A percentile compares a stretch with the other conserved stretches of the same genome.
Evolutionary conservation across 2,329 filamentous ascomycete species (phyloP).

Genomic region (Talaromyces sp.): DNA sequence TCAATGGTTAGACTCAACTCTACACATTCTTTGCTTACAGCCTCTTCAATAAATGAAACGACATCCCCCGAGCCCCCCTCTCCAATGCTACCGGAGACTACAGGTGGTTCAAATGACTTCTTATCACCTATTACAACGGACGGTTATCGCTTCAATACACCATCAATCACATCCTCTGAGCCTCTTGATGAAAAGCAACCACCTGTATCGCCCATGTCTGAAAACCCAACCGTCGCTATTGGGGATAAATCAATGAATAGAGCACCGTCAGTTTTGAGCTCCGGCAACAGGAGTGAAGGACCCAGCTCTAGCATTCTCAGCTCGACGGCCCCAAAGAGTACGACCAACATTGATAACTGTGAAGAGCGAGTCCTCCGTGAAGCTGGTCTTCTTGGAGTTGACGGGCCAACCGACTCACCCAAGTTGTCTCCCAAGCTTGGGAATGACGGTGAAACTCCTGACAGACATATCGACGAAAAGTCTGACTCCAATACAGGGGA

Average conservation of each 20-base stretch:
- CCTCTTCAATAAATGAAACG: conserved; percentile 22
- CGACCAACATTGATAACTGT: conserved; percentile 53
- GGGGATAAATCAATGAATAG: conserved; percentile 27
- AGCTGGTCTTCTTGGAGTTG: conserved; percentile 56
- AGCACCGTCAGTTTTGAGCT: conserved; percentile 36
- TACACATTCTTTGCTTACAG: conserved; percentile 22
- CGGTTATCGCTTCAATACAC: conserved; percentile 28
- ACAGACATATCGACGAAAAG: conserved; percentile 37
- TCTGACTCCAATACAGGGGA: conserved; percentile 40
- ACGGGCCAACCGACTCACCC: conserved; percentile 39
- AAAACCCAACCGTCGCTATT: conserved; percentile 19
- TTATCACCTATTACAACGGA: conserved; percentile 24
- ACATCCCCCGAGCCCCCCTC: conserved; percentile 14
- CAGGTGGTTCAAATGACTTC: conserved; percentile 19
- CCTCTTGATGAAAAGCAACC: conserved; percentile 25
- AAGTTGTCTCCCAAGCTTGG: conserved; percentile 34
- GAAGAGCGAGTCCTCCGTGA: conserved; percentile 65
- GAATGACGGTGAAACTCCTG: conserved; percentile 38
- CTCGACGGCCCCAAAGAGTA: conserved; percentile 33
- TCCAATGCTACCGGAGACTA: conserved; percentile 14
- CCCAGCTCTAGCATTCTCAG: conserved; percentile 31
- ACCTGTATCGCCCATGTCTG: neutral
- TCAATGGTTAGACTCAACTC: conserved; percentile 15
- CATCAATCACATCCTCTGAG: conserved; percentile 31
- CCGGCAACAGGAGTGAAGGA: conserved; percentile 32